These are phyloP conservation scores for Herpotrichia juniperi DNA, from an alignment of 2,329 filamentous ascomycete genomes.

Conservation along the genomic window DNA sequence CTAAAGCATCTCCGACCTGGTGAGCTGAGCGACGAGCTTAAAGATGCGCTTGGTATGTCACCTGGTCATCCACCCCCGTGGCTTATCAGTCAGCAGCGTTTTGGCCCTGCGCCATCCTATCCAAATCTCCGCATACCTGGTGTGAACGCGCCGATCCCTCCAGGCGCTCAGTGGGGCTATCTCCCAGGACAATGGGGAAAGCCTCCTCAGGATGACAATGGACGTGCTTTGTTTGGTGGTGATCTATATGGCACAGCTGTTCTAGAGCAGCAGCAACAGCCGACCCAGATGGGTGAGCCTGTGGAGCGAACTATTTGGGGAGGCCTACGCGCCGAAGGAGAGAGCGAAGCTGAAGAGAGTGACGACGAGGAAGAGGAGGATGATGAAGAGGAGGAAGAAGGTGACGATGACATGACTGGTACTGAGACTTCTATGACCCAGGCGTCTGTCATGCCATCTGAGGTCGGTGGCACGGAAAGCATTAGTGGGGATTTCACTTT, in stretches of 20 bases:
- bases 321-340: slow-evolving; percentile 79
- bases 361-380: slow-evolving; percentile 73
- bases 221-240: slow-evolving; percentile 87
- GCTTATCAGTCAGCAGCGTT: slow-evolving; percentile 95
- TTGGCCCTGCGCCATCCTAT: slow-evolving; percentile 92
- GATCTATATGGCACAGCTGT: slow-evolving; percentile 87
- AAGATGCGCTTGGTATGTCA: slow-evolving; percentile 92
- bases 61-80: slow-evolving; percentile 92
- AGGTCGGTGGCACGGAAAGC: slow-evolving; percentile 76
- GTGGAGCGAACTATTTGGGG: slow-evolving; percentile 92
- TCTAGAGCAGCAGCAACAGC: slow-evolving; percentile 64
- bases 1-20: slow-evolving; percentile 88
- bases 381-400: slow-evolving; percentile 71
- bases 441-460: slow-evolving; percentile 79
- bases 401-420: slow-evolving; percentile 60
- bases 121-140: slow-evolving; percentile 94
- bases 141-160: slow-evolving; percentile 88
- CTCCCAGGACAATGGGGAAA: slow-evolving; percentile 96
- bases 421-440: slow-evolving; percentile 75
- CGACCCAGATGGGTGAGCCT: slow-evolving; percentile 66
- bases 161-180: slow-evolving; percentile 92
- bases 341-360: slow-evolving; percentile 63
- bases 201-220: slow-evolving; percentile 91
- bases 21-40: slow-evolving; percentile 85
- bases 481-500: slow-evolving; percentile 89